Base-by-base conservation (phyloP, 495 filamentous ascomycete species). In the Aspergillus bridgeri region DNA sequence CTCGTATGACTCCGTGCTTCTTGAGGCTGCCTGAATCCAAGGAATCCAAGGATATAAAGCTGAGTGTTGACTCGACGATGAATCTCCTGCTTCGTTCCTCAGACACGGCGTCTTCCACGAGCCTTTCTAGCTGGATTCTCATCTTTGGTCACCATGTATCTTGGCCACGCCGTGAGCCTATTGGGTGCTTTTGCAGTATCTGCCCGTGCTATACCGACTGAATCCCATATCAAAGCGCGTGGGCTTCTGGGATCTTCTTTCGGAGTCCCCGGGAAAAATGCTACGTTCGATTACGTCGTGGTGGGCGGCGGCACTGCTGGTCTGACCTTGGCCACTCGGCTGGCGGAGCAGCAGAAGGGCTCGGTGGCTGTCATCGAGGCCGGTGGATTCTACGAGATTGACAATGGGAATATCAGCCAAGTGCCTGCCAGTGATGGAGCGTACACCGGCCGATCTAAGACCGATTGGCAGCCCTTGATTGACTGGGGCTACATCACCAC, bases 271-370 rank as follows among this genome's bases (percentile, higher is more conserved):
- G 45, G 45, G 45, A 47, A 47, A 19, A 20, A 47, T 47, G 19
- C 45, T 1, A 65, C 65, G 11, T 81, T 77, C 29, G 75, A 77
- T 53, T 78, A 77, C 60, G 63, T 76, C 18, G 54, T 83, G 0
- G 72, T 82, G 2, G 81, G 81, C 3, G 80, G 79, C 22, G 81
- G 81, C 6, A 79, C 64, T 5, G 74, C 77, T 0, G 81, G 81
- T 3, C 59, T 83, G 3, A 64, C 74, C 1, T 56, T 83, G 2
- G 81, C 81, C 6, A 62, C 67, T 8, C 70, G 81, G 5, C 66
- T 83, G 2, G 65, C 70, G 1, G 63, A 69, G 52, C 49, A 70
- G 38, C 62, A 60, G 2, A 38, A 55, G 17, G 53, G 62, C 18
- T 63, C 46, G 19, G 73, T 79, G 2, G 76, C 74, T 17, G 74